These are phyloP conservation scores for Adansonia grandidieri DNA, from an alignment of 441 rosid species.

Conservation along the genomic window DNA sequence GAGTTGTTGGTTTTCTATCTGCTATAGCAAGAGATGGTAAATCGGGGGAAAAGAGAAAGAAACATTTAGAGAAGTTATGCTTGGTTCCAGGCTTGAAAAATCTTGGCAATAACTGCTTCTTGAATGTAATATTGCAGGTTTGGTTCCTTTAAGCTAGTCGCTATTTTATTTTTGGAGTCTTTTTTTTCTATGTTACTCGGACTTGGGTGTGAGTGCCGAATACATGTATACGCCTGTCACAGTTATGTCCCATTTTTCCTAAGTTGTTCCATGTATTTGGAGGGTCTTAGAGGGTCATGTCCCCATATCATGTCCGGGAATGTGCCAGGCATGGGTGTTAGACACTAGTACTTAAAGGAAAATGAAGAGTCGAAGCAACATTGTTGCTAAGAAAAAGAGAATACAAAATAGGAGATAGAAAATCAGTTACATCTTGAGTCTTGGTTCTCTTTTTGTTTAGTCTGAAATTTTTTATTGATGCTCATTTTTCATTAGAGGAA, in stretches of 20 bases:
- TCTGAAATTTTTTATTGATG: background rate
- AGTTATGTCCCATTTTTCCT: too few relatives aligned
- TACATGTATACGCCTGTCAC: too few relatives aligned
- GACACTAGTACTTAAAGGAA: too few relatives aligned
- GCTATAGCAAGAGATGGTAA: slow-evolving; percentile 51
- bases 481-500: slow-evolving; percentile 1
- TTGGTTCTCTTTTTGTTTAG: background rate
- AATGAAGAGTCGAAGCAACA: too few relatives aligned
- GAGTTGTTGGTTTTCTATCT: slow-evolving; percentile 52
- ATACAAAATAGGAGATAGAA: background rate
- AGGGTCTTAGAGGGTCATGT: too few relatives aligned
- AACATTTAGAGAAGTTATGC: slow-evolving; percentile 31
- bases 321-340: too few relatives aligned
- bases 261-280: too few relatives aligned
- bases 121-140: slow-evolving; percentile 87
- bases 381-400: background rate
- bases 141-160: slow-evolving; percentile 24
- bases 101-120: slow-evolving; percentile 83
- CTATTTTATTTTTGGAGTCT: slow-evolving; percentile 1
- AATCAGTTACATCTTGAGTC: background rate
- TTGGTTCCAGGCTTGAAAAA: slow-evolving; percentile 81
- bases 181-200: background rate
- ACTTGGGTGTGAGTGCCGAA: too few relatives aligned
- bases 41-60: slow-evolving; percentile 31
- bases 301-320: too few relatives aligned